Base-by-base conservation (phyloP, 2,329 filamentous ascomycete genomes). In the Paracoccidioides lutzii region DNA sequence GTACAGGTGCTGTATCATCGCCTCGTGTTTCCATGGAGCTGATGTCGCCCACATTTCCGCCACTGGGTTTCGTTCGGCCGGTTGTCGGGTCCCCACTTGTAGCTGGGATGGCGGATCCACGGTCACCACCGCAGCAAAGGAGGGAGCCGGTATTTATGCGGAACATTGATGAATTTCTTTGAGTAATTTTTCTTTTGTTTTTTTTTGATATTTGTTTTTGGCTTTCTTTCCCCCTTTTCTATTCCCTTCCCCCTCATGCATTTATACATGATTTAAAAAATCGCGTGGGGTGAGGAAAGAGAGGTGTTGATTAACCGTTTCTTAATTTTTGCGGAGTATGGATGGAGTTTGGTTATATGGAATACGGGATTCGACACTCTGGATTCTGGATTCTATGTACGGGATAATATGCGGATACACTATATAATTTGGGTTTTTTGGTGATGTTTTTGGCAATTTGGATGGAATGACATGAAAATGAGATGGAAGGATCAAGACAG, bases 131-230 rank as follows among this genome's bases (percentile, higher is more conserved):
- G 12, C 65, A 66, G 14, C 65, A 66, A 49, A 65, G 68, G 42
- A 63, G 63, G 22, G 71, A 73, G 57, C 66, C 67, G 28, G 57
- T 73, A 54, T 72, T 73, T 57, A 71, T 73, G 70, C 70, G 71
- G 65, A 73, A 67, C 60, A 73, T 73, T 64, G 71, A 73, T 59
- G 71, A 73, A 64, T 72, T 73, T 62, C 64, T 73, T 59, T 73
- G 66, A 70, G 22, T 22, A 15, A 15, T 15, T 14, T 52, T 41
- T 52, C 7, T 53, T n/a, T 30, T 5, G 6, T 44, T 44, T 37
- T 30, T 38, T 5, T 14, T 22, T 12, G 35, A n/a, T 30, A 43
- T 42, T 4, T 53, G 38, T 15, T 7, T 4, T 33, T 44, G 14
- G 7, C 2, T 14, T 30, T 38, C 9, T 45, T 45, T 8, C 43